Evolutionary conservation across 129 eudicot species (phyloP), one percentile per base, ranked within the genome.

Genomic region (Pittosporum tobira): DNA sequence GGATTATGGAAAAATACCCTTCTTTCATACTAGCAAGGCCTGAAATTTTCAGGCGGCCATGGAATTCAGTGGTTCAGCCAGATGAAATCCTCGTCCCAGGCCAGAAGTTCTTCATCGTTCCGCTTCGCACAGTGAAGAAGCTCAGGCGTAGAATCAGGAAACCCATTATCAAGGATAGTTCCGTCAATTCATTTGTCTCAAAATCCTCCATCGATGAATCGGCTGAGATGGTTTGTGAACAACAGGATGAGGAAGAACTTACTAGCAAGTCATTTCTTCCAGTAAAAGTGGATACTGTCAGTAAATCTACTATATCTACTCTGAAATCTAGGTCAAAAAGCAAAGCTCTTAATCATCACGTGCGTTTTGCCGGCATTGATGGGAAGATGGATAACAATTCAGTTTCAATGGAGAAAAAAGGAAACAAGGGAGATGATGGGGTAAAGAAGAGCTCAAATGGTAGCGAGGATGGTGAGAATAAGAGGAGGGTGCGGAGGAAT

Each of bases 1-100:
- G 72, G 75, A 81, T 81, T 62, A 75, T 85, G 25, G 75, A 75
- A 2, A 78, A 81, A 67, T 60, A 85, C 67, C 94, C 88, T 1
- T 56, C 76, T 48, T 78, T 57, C 53, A 61, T 73, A 18, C 67
- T 85, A 40, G 68, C 88, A 5, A 63, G 83, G 49, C 85, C 88
- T 2, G 94, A 81, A 9, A 64, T 85, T 26, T 85, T 85, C 48
- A 49, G 61, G n/a, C 60, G 69, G 63, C 94, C 94, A 0, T 85
- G 94, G 94, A 86, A 85, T 25, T 65, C 88, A 0, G 19, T 75
- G 9, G 77, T 81, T 31, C 59, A 29, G 22, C 81, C 81, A 2
- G 85, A 85, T 3, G 88, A 85, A 73, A 85, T 85, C 28, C 85
- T 85, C 16, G 62, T 78, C 24, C 94, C 85, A 0, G 94, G 94